Evolutionary conservation across 169 alveolate genomes (phyloP).

Genomic region (Plasmodium adleri): DNA sequence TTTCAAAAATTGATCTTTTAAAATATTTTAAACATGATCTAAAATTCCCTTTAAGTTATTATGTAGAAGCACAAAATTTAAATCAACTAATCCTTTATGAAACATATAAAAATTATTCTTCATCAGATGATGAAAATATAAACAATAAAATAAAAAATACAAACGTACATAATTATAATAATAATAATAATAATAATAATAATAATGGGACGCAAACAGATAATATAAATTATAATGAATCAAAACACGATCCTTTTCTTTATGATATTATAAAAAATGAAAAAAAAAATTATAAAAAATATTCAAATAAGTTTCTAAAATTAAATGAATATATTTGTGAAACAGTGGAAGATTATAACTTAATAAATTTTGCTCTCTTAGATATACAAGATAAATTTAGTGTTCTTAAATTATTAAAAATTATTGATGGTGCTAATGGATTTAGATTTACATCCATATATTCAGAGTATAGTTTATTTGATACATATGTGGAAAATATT

Average conservation of each 20-base stretch:
- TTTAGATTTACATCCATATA: constrained; percentile 78
- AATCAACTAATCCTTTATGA: constrained; percentile 55
- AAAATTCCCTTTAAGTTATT: constrained; percentile 59
- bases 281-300: constrained; percentile 43
- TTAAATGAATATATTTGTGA: constrained; percentile 82
- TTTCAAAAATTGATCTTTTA: constrained; percentile 92
- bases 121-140: constrained; percentile 23
- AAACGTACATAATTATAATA: neutral
- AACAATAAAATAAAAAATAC: constrained; percentile 35
- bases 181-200: neutral
- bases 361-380: constrained; percentile 85
- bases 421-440: constrained; percentile 91
- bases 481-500: constrained; percentile 77
- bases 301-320: constrained; percentile 80
- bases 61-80: constrained; percentile 68
- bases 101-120: constrained; percentile 47
- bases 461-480: constrained; percentile 65
- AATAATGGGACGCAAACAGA: neutral
- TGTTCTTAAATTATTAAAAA: constrained; percentile 82
- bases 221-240: constrained; percentile 14
- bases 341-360: constrained; percentile 82
- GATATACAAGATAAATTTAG: constrained; percentile 89
- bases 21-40: constrained; percentile 84
- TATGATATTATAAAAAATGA: constrained; percentile 15
- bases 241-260: no score